Conservation (phyloP, 805 yeast genomes). For the Myxozyma nipponensis region DNA sequence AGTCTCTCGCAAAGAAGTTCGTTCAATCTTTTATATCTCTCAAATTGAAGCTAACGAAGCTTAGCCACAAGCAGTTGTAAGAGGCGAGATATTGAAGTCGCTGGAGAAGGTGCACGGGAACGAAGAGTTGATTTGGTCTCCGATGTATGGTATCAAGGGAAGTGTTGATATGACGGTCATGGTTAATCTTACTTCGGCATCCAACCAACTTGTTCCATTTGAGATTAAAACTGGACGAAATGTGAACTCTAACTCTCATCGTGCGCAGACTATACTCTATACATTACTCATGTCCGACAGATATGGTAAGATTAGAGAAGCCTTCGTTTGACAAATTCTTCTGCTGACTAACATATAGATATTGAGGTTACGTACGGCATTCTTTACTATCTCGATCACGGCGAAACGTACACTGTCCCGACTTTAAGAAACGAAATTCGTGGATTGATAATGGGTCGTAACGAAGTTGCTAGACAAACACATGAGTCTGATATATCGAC, state of each 20-base stretch:
- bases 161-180: conserved; percentile 83
- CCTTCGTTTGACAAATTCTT: neutral
- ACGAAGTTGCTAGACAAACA: conserved; percentile 58
- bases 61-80: too few species aligned
- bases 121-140: conserved; percentile 92
- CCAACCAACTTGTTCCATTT: conserved; percentile 53
- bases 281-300: conserved; percentile 74
- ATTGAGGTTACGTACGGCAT: conserved; percentile 61
- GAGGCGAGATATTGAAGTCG: conserved; percentile 38
- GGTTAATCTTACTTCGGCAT: conserved; percentile 42
- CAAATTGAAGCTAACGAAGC: neutral
- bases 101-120: conserved; percentile 69
- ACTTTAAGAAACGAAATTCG: conserved; percentile 55
- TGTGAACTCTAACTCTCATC: conserved; percentile 58
- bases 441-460: conserved; percentile 67
- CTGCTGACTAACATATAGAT: conserved; percentile 34
- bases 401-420: conserved; percentile 53
- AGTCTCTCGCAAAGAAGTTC: conserved; percentile 7
- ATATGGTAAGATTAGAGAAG: conserved; percentile 40
- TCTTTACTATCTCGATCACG: conserved; percentile 67
- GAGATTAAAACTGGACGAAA: conserved; percentile 82
- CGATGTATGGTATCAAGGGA: conserved; percentile 84
- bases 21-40: neutral
- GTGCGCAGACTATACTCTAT: conserved; percentile 83
- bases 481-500: conserved; percentile 37